These are phyloP conservation scores for Micromonas commoda DNA, from an alignment of 139 green algal genomes.

Conservation along the genomic window DNA sequence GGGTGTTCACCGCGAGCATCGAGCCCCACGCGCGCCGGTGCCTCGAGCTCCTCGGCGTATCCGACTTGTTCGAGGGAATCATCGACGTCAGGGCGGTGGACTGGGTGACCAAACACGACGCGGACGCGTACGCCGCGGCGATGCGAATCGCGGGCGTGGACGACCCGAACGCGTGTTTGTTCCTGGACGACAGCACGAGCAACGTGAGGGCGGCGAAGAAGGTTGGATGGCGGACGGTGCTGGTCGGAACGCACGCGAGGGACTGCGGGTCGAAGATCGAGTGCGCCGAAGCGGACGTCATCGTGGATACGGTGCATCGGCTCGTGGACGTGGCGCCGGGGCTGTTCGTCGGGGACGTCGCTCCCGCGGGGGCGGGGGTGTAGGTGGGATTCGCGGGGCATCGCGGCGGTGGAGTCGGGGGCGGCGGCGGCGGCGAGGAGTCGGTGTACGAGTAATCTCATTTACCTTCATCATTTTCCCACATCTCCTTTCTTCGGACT, in stretches of 20 bases:
- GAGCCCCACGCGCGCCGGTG: constrained; percentile 20
- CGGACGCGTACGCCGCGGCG: constrained; percentile 15
- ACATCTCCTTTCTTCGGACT: too few relatives aligned
- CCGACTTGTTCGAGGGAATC: constrained; percentile 25
- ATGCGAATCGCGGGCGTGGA: constrained; percentile 5
- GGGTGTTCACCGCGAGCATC: constrained; percentile 25
- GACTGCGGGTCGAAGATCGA: constrained; percentile 12
- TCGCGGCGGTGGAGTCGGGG: too few relatives aligned
- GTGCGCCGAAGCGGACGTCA: constrained; percentile 13
- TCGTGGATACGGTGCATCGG: constrained; percentile 15
- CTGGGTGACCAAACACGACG: constrained; percentile 22
- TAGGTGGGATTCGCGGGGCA: not conserved
- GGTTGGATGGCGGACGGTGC: constrained; percentile 25
- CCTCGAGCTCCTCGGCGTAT: constrained; percentile 13
- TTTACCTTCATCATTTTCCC: too few relatives aligned
- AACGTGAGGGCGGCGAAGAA: constrained; percentile 28
- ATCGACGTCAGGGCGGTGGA: constrained; percentile 29
- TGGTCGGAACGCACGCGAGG: constrained; percentile 12
- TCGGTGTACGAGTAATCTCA: too few relatives aligned
- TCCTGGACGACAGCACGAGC: constrained; percentile 26
- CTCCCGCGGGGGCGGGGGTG: not conserved
- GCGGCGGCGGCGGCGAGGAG: too few relatives aligned
- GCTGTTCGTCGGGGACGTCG: not conserved
- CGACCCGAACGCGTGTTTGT: constrained; percentile 14
- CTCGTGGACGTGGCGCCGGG: not conserved